phyloP scores from a whole-genome alignment of 1,284 basidiomycete species.

The Athelia sp. region DNA sequence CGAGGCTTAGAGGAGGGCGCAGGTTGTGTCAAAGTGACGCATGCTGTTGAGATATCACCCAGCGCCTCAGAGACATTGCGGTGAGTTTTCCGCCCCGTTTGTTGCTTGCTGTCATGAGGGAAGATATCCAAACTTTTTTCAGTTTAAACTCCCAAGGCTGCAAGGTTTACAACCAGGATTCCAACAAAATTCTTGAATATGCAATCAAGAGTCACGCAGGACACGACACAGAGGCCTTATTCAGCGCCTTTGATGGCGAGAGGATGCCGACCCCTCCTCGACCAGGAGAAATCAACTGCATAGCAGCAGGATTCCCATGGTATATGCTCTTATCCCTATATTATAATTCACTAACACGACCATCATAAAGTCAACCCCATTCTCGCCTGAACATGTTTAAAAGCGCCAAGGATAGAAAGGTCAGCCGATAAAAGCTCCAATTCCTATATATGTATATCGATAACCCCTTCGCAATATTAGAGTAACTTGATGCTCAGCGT shows the following conservation, averaged over 20 bases:
- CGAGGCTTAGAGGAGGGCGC: slow-evolving; percentile 43
- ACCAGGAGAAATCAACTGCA: slow-evolving; percentile 52
- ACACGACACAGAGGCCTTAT: slow-evolving; percentile 30
- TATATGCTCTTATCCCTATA: slow-evolving; percentile 23
- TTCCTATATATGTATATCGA: too few relatives aligned
- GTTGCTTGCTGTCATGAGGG: slow-evolving; percentile 2
- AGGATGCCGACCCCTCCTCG: slow-evolving; percentile 39
- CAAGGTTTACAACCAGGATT: slow-evolving; percentile 52
- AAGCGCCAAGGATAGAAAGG: slow-evolving; percentile 27
- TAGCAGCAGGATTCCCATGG: slow-evolving; percentile 74
- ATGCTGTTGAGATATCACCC: slow-evolving; percentile 64
- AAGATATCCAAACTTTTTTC: slow-evolving; percentile 4
- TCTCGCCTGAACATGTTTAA: slow-evolving; percentile 35
- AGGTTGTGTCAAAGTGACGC: slow-evolving; percentile 49
- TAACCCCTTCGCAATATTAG: not conserved
- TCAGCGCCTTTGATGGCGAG: slow-evolving; percentile 27
- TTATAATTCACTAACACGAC: not conserved
- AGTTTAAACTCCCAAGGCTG: slow-evolving; percentile 43
- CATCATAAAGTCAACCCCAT: slow-evolving; percentile 28
- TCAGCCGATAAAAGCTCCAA: too few relatives aligned
- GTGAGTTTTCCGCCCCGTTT: slow-evolving; percentile 38
- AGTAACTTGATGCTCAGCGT: slow-evolving; percentile 53
- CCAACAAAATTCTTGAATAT: slow-evolving; percentile 54
- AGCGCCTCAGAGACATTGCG: slow-evolving; percentile 61
- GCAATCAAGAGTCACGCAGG: slow-evolving; percentile 42